phyloP scores from a whole-genome alignment of 2,329 filamentous ascomycete genomes.

The Pseudocercospora fijiensis region DNA sequence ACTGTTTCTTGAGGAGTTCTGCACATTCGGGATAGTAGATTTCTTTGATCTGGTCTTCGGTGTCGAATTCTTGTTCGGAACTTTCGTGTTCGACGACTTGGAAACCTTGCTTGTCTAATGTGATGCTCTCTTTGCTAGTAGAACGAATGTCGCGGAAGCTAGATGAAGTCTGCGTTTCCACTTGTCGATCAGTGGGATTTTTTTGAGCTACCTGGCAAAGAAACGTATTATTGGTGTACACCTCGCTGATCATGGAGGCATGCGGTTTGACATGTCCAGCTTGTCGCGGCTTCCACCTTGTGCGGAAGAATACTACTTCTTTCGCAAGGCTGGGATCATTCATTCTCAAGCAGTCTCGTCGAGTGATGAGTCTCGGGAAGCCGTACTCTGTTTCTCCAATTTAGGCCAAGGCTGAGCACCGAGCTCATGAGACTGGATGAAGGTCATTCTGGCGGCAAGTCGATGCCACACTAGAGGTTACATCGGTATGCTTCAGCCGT shows the following conservation, averaged over 20 bases:
- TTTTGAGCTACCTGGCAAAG: background rate
- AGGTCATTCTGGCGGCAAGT: background rate
- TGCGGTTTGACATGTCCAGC: background rate
- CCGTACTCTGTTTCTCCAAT: background rate
- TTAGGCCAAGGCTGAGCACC: background rate
- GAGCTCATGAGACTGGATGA: background rate
- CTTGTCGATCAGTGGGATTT: background rate
- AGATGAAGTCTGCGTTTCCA: background rate
- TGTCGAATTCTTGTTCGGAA: conserved; percentile 7
- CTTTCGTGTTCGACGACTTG: conserved; percentile 3
- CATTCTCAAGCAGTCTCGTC: background rate
- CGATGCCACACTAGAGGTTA: background rate
- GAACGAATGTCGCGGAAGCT: background rate
- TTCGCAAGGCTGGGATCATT: background rate
- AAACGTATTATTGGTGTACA: background rate
- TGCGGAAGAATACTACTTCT: background rate
- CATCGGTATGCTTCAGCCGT: background rate
- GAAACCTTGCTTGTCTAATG: conserved; percentile 16
- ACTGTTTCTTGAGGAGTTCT: conserved; percentile 12
- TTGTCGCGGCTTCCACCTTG: background rate
- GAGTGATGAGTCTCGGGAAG: background rate
- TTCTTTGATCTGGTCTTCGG: conserved; percentile 6
- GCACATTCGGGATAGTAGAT: conserved; percentile 9
- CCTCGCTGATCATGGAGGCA: background rate
- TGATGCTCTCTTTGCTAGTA: conserved; percentile 2